Evolutionary conservation across 306 rosid species (phyloP).

Genomic region (Prosopis cineraria): DNA sequence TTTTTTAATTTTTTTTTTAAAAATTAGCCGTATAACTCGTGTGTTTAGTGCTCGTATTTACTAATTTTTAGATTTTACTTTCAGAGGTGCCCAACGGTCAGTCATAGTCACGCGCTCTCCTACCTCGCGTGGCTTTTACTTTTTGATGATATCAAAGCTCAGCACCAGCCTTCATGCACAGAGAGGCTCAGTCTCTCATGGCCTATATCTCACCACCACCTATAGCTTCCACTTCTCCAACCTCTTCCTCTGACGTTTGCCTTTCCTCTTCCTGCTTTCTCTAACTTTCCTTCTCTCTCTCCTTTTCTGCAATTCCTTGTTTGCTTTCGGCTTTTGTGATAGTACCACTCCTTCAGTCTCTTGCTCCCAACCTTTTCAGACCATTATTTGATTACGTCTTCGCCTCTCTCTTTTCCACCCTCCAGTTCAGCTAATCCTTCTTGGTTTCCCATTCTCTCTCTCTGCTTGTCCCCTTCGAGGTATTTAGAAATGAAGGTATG

Average conservation of each 20-base stretch:
- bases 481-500: slow-evolving; percentile 68
- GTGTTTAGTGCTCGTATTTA: no score
- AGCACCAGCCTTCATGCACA: slow-evolving; percentile 18
- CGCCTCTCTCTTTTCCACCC: background rate
- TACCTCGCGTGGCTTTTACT: slow-evolving; percentile 4
- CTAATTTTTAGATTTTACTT: no score
- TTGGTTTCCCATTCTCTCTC: slow-evolving; percentile 1
- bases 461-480: slow-evolving; percentile 14
- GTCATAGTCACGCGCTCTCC: background rate
- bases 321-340: slow-evolving; percentile 67
- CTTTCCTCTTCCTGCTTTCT: slow-evolving; percentile 6
- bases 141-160: background rate
- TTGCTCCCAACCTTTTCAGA: slow-evolving; percentile 32
- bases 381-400: slow-evolving; percentile 57
- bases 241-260: background rate
- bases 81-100: background rate
- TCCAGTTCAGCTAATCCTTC: slow-evolving; percentile 11
- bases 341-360: slow-evolving; percentile 1
- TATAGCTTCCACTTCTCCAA: background rate
- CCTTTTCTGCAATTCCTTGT: slow-evolving; percentile 75
- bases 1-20: no score
- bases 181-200: background rate
- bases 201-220: background rate
- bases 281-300: slow-evolving; percentile 52
- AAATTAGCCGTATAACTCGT: no score